phyloP scores from a whole-genome alignment of 2,329 filamentous ascomycete species.

The Colletotrichum sp. region DNA sequence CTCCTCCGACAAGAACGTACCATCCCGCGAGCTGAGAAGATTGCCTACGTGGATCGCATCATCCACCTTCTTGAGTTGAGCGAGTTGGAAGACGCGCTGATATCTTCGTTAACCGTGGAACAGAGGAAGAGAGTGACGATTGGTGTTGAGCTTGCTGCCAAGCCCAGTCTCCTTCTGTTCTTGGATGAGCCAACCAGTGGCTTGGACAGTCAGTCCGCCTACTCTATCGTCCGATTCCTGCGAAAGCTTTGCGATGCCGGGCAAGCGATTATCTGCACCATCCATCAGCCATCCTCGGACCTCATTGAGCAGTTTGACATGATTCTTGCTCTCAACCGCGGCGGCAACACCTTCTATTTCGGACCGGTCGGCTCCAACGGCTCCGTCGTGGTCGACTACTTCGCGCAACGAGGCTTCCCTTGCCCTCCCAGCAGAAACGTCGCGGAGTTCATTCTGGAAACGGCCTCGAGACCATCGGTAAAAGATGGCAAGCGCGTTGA shows the following conservation, averaged over 20 bases:
- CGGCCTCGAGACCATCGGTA: constrained; percentile 39
- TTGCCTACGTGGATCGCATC: constrained; percentile 70
- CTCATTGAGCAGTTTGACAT: constrained; percentile 75
- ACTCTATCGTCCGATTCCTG: constrained; percentile 48
- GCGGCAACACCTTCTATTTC: constrained; percentile 76
- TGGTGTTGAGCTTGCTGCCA: constrained; percentile 72
- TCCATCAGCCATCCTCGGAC: constrained; percentile 66
- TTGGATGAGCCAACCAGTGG: constrained; percentile 69
- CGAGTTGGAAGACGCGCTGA: constrained; percentile 68
- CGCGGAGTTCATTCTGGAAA: constrained; percentile 55
- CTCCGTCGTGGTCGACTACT: constrained; percentile 59
- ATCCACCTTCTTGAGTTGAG: constrained; percentile 69
- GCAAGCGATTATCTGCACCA: constrained; percentile 68
- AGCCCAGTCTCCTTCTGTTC: constrained; percentile 70
- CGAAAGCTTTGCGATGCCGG: constrained; percentile 62
- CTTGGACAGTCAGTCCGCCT: constrained; percentile 39
- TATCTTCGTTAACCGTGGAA: constrained; percentile 54
- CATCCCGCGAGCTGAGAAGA: constrained; percentile 63
- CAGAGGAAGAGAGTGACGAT: constrained; percentile 71
- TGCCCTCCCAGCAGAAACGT: constrained; percentile 64
- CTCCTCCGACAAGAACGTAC: constrained; percentile 64
- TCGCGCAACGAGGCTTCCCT: constrained; percentile 66
- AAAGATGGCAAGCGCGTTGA: constrained; percentile 53
- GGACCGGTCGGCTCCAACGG: constrained; percentile 74
- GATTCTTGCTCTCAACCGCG: constrained; percentile 72